Evolutionary conservation across 2,329 filamentous ascomycete genomes (phyloP).

Genomic region (Fusarium sp.): DNA sequence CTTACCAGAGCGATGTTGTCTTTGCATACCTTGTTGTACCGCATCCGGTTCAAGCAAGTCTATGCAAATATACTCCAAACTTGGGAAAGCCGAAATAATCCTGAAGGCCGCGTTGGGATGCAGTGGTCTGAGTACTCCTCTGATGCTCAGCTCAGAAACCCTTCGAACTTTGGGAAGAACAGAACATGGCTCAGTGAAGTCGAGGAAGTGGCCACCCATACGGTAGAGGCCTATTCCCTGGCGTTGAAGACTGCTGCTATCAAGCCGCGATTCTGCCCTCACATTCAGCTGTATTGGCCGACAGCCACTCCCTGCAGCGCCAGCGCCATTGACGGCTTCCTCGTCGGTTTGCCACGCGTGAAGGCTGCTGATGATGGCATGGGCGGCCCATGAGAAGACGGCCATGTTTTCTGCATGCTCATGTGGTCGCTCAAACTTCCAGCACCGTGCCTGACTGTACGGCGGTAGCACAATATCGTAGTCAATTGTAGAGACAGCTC

Average conservation of each 20-base stretch:
- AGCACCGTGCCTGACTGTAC: constrained; percentile 5
- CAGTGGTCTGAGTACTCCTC: not conserved
- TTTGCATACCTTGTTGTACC: not conserved
- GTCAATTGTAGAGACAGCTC: not conserved
- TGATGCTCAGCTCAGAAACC: not conserved
- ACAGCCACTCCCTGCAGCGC: not conserved
- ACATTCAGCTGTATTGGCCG: not conserved
- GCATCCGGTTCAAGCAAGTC: not conserved
- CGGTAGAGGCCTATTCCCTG: not conserved
- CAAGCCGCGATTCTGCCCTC: not conserved
- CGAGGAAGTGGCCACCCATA: not conserved
- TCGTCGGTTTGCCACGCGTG: not conserved
- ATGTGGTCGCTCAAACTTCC: constrained; percentile 13
- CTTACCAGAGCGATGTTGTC: not conserved
- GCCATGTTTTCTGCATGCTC: constrained; percentile 6
- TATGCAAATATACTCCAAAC: not conserved
- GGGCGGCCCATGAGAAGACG: constrained; percentile 1
- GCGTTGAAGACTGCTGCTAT: not conserved
- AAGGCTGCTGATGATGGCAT: not conserved
- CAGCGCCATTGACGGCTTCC: not conserved
- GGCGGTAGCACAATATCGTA: constrained; percentile 4
- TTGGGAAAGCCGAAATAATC: not conserved
- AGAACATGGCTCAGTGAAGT: not conserved
- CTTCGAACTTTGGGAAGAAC: not conserved
- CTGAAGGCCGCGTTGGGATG: not conserved